Conservation (phyloP, 257 asterid species). For the Fraxinus excelsior region DNA sequence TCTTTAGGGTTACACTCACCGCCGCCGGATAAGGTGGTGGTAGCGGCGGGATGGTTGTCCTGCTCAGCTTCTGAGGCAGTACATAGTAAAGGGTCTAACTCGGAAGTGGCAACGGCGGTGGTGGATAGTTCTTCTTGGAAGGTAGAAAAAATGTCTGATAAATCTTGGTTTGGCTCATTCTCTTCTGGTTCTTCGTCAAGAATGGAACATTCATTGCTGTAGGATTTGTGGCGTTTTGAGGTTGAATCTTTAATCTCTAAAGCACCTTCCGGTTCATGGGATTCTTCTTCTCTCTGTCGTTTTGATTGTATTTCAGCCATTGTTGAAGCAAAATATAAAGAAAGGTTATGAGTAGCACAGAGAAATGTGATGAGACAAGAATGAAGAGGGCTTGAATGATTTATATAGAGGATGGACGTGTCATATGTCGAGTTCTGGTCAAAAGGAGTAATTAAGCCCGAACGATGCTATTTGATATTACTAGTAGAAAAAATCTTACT, state of each 20-base stretch:
- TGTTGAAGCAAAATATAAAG: no score
- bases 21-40: background rate
- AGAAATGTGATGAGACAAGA: slow-evolving; percentile 52
- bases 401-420: no score
- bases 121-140: slow-evolving; percentile 57
- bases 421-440: no score
- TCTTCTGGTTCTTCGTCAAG: slow-evolving; percentile 64
- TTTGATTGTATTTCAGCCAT: no score
- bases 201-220: slow-evolving; percentile 47
- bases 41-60: slow-evolving; percentile 2
- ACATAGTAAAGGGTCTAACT: slow-evolving; percentile 26
- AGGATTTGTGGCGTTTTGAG: slow-evolving; percentile 53
- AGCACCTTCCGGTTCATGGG: background rate
- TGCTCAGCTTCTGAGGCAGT: slow-evolving; percentile 19
- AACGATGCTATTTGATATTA: no score
- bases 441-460: no score
- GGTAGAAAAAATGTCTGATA: slow-evolving; percentile 52
- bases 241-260: slow-evolving; percentile 18
- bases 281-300: slow-evolving; percentile 46
- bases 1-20: slow-evolving; percentile 14
- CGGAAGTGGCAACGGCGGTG: slow-evolving; percentile 28
- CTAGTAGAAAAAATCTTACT: no score
- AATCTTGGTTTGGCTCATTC: slow-evolving; percentile 33
- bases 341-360: slow-evolving; percentile 3
- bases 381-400: slow-evolving; percentile 44